phyloP scores from a whole-genome alignment of 768 basidiomycete genomes.

The Gautieria morchelliformis region DNA sequence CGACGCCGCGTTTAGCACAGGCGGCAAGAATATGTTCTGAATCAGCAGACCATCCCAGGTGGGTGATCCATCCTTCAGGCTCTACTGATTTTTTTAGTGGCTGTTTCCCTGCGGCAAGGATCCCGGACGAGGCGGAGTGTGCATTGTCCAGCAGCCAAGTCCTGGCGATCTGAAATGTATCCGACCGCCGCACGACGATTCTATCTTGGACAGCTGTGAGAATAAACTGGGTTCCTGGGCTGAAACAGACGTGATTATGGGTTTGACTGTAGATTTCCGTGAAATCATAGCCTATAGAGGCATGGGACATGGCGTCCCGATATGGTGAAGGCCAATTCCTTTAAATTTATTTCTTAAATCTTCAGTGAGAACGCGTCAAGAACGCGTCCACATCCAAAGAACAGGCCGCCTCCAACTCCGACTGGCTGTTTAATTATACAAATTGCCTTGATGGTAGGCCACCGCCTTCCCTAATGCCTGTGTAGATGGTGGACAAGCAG shows the following conservation, averaged over 20 bases:
- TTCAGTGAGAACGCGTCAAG: not conserved
- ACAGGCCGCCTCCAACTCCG: not conserved
- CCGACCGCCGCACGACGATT: slow-evolving; percentile 74
- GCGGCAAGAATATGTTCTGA: slow-evolving; percentile 80
- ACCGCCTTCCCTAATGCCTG: not conserved
- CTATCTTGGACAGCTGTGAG: slow-evolving; percentile 72
- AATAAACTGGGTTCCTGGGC: slow-evolving; percentile 80
- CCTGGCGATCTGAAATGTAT: slow-evolving; percentile 73
- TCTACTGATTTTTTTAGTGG: slow-evolving; percentile 12
- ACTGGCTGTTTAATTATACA: not conserved
- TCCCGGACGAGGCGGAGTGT: slow-evolving; percentile 39
- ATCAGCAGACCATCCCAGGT: slow-evolving; percentile 80
- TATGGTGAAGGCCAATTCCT: not conserved
- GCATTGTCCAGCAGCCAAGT: slow-evolving; percentile 63
- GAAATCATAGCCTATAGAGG: slow-evolving; percentile 40
- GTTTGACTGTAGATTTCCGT: slow-evolving; percentile 79
- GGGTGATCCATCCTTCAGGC: slow-evolving; percentile 47
- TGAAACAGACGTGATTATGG: slow-evolving; percentile 55
- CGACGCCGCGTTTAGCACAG: slow-evolving; percentile 59
- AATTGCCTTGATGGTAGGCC: not conserved
- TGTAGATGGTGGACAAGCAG: no score
- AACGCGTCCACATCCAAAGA: slow-evolving; percentile 7
- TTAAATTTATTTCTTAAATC: no score
- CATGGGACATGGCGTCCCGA: not conserved
- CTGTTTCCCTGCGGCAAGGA: slow-evolving; percentile 27